Base-by-base conservation (phyloP, 192 early-diverging fungal genomes). In the Blastocladiella britannica region DNA sequence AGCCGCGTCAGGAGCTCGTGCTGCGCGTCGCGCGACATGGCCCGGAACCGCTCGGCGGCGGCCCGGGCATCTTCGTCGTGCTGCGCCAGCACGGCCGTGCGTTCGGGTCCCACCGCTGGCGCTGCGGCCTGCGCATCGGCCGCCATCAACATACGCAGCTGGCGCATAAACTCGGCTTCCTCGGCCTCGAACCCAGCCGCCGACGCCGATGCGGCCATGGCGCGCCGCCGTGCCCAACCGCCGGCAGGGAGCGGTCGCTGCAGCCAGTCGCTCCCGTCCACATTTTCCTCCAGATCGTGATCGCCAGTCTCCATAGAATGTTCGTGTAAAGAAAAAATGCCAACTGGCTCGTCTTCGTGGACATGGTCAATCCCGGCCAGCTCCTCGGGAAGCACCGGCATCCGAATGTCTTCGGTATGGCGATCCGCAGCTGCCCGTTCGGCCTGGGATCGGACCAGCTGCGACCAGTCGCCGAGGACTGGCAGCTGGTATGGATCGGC, bases 1-100 rank as follows among this genome's bases (percentile, higher is more conserved):
- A 93, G 72, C 29, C 88, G 89, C n/a, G 85, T 74, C 25, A 99
- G 77, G 47, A 99, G 76, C 63, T 97, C 91, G 66, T 94, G 88
- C 67, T 97, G 95, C 20, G 82, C 66, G 58, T 93, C 89, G 0
- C 79, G 62, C 5, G 89, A 79, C 23, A 96, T 71, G 0, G 74
- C 62, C 52, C 75, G 67, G 65, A 96, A 96, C 7, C 62, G 70
- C 1, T 75, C 77, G 0, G 88, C 89, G 54, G 91, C 84, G n/a
- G 85, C 75, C 60, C 89, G 77, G n/a, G 87, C 55, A 23, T 80
- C 71, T 7, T 61, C 55, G 28, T 56, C 53, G 53, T n/a, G n/a
- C n/a, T n/a, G n/a, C n/a, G n/a, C n/a, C n/a, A n/a, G n/a, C n/a
- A n/a, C 2, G 62, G 62, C 56, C 70, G 60, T 23, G 55, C 62